phyloP scores from a whole-genome alignment of 352 stramenopile species.

The Phytophthora crassamura region DNA sequence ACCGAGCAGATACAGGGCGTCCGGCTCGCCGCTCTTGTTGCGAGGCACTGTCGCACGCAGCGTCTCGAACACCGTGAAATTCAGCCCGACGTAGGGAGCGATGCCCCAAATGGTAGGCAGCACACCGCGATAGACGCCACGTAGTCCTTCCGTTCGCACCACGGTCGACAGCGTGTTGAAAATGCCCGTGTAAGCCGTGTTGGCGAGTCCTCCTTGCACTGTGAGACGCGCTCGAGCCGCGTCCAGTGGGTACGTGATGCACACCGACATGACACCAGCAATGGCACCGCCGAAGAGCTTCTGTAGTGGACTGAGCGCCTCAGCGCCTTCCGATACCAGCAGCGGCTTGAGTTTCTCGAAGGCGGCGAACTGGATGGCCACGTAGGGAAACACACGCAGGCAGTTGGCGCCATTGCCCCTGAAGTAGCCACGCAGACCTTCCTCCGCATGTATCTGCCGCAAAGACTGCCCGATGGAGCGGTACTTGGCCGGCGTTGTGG shows the following conservation, averaged over 20 bases:
- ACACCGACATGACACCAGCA: conserved; percentile 73
- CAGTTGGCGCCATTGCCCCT: conserved; percentile 86
- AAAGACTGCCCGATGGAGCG: conserved; percentile 63
- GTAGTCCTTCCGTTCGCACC: conserved; percentile 58
- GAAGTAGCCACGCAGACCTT: conserved; percentile 73
- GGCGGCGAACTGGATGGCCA: conserved; percentile 78
- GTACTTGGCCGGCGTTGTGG: conserved; percentile 47
- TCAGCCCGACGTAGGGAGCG: conserved; percentile 76
- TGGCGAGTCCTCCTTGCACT: conserved; percentile 66
- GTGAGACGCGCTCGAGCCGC: conserved; percentile 77
- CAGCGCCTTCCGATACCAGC: conserved; percentile 46
- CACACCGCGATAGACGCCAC: conserved; percentile 68
- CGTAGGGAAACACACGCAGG: conserved; percentile 80
- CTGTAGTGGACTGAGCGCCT: conserved; percentile 47
- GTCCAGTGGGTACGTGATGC: conserved; percentile 77
- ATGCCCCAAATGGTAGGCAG: conserved; percentile 72
- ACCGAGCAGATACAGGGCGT: conserved; percentile 61
- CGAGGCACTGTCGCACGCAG: conserved; percentile 53
- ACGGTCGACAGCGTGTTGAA: conserved; percentile 61
- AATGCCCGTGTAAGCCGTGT: conserved; percentile 71
- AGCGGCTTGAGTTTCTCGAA: conserved; percentile 71
- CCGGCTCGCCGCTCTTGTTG: conserved; percentile 53
- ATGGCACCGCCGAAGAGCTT: conserved; percentile 66
- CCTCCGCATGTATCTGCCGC: conserved; percentile 64
- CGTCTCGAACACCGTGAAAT: conserved; percentile 83